These are phyloP conservation scores for Pulicaria dysenterica DNA, from an alignment of 129 eudicot genomes.

Conservation along the genomic window DNA sequence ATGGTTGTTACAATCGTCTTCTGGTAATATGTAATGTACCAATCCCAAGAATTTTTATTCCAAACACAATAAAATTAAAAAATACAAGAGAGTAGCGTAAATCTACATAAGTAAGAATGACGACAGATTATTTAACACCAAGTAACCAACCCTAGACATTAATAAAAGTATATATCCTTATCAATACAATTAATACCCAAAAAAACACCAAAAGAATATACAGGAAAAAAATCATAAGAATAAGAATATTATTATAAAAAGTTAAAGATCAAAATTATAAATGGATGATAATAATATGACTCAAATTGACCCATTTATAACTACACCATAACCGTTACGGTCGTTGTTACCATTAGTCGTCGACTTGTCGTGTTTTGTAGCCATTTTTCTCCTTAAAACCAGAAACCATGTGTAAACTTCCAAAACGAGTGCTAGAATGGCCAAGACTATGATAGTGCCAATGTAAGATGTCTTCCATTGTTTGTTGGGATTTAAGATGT, in stretches of 20 bases:
- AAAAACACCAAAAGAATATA: not conserved
- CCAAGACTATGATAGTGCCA: conserved; percentile 46
- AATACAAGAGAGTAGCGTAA: too few relatives aligned
- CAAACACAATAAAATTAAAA: too few relatives aligned
- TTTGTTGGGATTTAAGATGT: conserved; percentile 52
- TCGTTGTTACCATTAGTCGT: conserved; percentile 38
- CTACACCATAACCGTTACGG: conserved; percentile 8
- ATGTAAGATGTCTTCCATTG: conserved; percentile 58
- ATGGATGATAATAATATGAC: not conserved
- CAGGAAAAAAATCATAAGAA: not conserved
- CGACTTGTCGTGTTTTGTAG: conserved; percentile 38
- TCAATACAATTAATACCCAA: too few relatives aligned
- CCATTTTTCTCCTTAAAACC: conserved; percentile 54
- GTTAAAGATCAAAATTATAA: not conserved
- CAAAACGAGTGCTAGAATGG: conserved; percentile 41
- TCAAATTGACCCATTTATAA: conserved; percentile 17
- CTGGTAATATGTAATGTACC: too few relatives aligned
- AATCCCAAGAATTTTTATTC: too few relatives aligned
- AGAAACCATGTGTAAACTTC: conserved; percentile 60
- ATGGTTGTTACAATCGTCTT: too few relatives aligned
- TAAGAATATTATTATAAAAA: not conserved
- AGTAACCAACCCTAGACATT: too few relatives aligned
- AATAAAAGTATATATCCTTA: too few relatives aligned
- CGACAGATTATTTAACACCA: too few relatives aligned
- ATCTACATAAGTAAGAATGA: too few relatives aligned